These are phyloP conservation scores for Lanmaoa pseudosensibilis DNA, from an alignment of 768 basidiomycete species.

Conservation along the genomic window DNA sequence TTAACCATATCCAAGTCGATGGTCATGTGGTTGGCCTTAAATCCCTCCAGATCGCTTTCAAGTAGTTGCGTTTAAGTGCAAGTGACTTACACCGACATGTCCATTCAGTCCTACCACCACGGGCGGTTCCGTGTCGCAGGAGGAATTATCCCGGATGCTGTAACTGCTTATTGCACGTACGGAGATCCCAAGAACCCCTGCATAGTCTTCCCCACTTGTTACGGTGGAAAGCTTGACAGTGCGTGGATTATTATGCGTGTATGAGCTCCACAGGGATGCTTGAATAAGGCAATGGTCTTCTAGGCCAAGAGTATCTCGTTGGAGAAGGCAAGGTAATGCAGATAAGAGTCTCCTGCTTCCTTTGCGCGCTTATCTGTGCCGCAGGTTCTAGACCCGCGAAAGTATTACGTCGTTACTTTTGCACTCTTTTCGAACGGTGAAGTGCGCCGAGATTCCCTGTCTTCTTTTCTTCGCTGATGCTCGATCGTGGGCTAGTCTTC, in stretches of 20 bases:
- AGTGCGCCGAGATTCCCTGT: constrained; percentile 31
- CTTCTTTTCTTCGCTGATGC: neutral
- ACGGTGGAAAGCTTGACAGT: constrained; percentile 54
- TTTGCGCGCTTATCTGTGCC: neutral
- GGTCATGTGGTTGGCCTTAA: neutral
- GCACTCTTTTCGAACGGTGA: constrained; percentile 61
- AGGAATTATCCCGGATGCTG: constrained; percentile 53
- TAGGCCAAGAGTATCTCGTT: constrained; percentile 52
- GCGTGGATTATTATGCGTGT: constrained; percentile 19
- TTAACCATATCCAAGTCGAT: neutral
- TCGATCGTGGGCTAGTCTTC: constrained; percentile 43
- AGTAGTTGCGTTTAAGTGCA: neutral
- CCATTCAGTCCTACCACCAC: constrained; percentile 51
- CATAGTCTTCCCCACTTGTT: constrained; percentile 61
- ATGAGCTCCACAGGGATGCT: neutral
- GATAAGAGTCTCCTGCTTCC: neutral
- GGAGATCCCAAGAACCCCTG: constrained; percentile 54
- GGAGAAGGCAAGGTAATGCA: constrained; percentile 48
- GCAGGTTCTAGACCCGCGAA: constrained; percentile 48
- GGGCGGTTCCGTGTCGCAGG: constrained; percentile 54
- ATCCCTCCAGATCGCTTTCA: neutral
- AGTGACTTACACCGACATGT: constrained; percentile 12
- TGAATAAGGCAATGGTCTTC: constrained; percentile 17
- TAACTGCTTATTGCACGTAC: constrained; percentile 61
- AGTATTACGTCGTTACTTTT: constrained; percentile 57